Base-by-base conservation (phyloP, 352 stramenopile genomes). In the Globisporangium abappressorium region DNA sequence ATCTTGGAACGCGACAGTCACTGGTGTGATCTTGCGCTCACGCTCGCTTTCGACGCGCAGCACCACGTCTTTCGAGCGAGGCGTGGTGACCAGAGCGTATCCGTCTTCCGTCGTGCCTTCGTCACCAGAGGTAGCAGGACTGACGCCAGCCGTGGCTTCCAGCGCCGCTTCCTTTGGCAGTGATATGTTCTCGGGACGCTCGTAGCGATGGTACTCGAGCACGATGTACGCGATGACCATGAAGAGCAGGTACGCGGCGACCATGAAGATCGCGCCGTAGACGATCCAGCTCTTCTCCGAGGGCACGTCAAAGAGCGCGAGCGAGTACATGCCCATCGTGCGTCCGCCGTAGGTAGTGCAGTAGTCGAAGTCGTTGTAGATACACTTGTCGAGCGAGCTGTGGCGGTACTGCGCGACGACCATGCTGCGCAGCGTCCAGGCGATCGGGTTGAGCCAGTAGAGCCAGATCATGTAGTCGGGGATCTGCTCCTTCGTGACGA, bases 361-460 rank as follows among this genome's bases (percentile, higher is more conserved):
- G 51, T 86, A 90, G 36, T 78, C 59, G 15, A 86, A 62, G 26
- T 56, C 68, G 15, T 81, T 56, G 60, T 84, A 82, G 55, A 62
- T 33, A 64, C 78, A 87, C 11, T 71, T 65, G 64, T 85, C 73
- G 26, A 78, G 75, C 41, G 69, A 55, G 22, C 5, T 59, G 47
- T 72, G 76, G 36, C 77, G 68, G 64, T 89, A 91, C 72, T 91
- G 74, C 15, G 58, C 79, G 14, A 89, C 71, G 18, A 77, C 71
- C 18, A 87, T 57, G 41, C 64, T 70, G 46, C 84, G 82, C 24
- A 88, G 51, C 22, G 66, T 69, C 84, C 84, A 93, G 2, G 79
- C 65, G 18, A 93, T 64, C 7, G 87, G 87, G 64, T 92, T 81
- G 38, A 93, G 63, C 77, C 80, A 92, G 71, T 92, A 93, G 20